These are phyloP conservation scores for Tetrapyrgos nigripes DNA, from an alignment of 1,284 basidiomycete species.

Conservation along the genomic window DNA sequence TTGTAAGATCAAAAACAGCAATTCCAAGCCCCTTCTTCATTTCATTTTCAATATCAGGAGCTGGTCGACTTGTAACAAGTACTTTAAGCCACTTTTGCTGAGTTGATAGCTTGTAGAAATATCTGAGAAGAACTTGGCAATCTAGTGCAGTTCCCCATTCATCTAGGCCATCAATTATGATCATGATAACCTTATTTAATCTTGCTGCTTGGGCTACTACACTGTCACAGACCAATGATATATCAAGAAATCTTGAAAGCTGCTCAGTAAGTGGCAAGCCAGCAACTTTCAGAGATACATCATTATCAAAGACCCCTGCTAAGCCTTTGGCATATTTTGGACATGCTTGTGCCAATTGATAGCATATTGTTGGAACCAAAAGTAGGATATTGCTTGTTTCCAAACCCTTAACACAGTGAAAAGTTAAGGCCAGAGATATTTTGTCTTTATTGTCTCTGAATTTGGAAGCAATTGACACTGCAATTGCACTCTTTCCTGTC, in stretches of 20 bases:
- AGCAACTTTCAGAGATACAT: background rate
- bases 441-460: background rate
- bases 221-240: background rate
- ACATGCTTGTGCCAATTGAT: background rate
- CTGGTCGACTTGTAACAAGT: background rate
- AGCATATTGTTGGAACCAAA: background rate
- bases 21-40: background rate
- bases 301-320: background rate
- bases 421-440: background rate
- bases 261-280: background rate
- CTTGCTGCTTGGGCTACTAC: too few relatives aligned
- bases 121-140: background rate
- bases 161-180: background rate
- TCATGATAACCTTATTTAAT: too few relatives aligned
- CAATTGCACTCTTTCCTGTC: too few relatives aligned
- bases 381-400: background rate
- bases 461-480: background rate
- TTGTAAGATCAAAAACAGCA: background rate
- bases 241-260: background rate
- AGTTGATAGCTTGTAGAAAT: background rate
- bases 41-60: background rate
- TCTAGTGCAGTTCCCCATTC: background rate
- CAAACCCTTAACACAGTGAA: background rate
- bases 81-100: background rate
- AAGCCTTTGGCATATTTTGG: background rate